Evolutionary conservation across 2,329 filamentous ascomycete genomes (phyloP), one percentile per base, ranked within the genome.

Genomic region (Phoma sp.): DNA sequence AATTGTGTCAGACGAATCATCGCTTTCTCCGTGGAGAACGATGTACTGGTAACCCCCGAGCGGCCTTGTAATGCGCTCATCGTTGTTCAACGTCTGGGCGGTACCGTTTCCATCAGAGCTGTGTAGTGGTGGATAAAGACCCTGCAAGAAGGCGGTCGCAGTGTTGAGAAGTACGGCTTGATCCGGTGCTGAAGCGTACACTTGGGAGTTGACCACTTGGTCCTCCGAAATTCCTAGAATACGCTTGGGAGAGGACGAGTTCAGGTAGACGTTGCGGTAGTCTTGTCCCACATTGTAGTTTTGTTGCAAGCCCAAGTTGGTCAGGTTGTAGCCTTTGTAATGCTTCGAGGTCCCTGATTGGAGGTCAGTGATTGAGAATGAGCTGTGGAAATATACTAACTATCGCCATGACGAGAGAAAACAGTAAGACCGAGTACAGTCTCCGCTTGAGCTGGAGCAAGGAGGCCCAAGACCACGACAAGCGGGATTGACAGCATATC

Each of bases 111-210:
- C 33, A 39, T 68, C 66, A 2, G 74, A 66, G 4, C 67, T 33
- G 25, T 55, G 65, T 37, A 72, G 64, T 2, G 82, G 82, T 25
- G 83, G 83, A 62, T 85, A 86, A 7, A 86, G 69, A 6, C 82
- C 83, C 67, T 85, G 82, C 70, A 85, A 75, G 62, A 85, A 86
- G 7, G 83, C 83, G 57, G 81, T 79, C 7, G 82, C 82, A 3
- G 82, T 84, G 3, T 78, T 81, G 29, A 77, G 65, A 4, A 76
- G 74, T 37, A 74, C 77, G 48, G 81, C 76, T 31, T 80, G 74
- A 19, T 81, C 75, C 17, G 76, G 72, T 3, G 82, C 74, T 27
- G 78, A 64, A 8, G 82, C 69, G 41, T 73, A 74, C 4, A 84
- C 58, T 53, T 84, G 74, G 15, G 76, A 68, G 31, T 74, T 63